These are phyloP conservation scores for Elongisporangium prolatum DNA, from an alignment of 352 stramenopile species.

Conservation along the genomic window DNA sequence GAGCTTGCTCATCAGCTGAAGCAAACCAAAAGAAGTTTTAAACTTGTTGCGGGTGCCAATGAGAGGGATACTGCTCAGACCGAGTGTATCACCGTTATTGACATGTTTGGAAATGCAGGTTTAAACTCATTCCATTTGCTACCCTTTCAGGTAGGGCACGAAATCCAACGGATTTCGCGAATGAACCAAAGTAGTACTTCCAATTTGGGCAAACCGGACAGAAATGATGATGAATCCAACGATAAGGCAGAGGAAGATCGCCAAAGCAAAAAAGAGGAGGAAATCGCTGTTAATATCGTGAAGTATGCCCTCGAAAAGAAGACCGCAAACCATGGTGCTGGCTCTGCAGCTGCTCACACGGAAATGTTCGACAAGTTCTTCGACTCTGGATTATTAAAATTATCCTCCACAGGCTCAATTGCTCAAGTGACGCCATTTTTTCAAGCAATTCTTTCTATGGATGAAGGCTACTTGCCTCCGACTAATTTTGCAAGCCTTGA, in stretches of 20 bases:
- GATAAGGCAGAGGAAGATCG: constrained; percentile 12
- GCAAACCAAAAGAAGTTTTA: background rate
- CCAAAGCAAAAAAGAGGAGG: constrained; percentile 26
- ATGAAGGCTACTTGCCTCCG: constrained; percentile 40
- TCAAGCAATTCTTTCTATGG: constrained; percentile 42
- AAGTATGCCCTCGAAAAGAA: constrained; percentile 40
- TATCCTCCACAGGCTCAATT: constrained; percentile 24
- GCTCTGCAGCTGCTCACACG: constrained; percentile 14
- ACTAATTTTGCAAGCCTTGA: constrained; percentile 54
- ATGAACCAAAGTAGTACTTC: background rate
- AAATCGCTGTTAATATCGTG: constrained; percentile 30
- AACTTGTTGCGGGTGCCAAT: background rate
- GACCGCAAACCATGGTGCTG: background rate
- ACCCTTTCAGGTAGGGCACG: constrained; percentile 19
- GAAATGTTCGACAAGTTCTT: constrained; percentile 60
- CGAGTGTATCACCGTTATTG: constrained; percentile 21
- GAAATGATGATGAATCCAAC: constrained; percentile 6
- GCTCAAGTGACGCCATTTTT: constrained; percentile 39
- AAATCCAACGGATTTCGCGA: constrained; percentile 6
- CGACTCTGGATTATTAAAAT: constrained; percentile 38
- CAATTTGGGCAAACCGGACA: background rate
- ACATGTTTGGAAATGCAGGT: constrained; percentile 43
- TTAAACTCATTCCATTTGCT: constrained; percentile 45
- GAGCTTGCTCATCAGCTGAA: constrained; percentile 38
- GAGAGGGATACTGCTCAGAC: background rate